Base-by-base conservation (phyloP, 2,329 filamentous ascomycete genomes). In the Acrodontium crateriforme region DNA sequence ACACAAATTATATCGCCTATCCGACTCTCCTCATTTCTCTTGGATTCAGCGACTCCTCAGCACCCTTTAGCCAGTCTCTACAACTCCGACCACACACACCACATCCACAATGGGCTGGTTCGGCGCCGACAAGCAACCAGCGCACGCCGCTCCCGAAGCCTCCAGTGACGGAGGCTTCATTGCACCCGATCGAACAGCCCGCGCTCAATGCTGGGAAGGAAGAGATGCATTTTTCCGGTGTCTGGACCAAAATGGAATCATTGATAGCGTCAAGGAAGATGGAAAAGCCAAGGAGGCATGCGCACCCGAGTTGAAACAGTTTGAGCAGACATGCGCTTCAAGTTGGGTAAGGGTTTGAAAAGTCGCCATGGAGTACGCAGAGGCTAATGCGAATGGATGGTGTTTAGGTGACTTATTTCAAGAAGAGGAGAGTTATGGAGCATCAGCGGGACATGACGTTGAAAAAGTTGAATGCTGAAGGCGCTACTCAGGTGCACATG, bases 351-450 rank as follows among this genome's bases (percentile, higher is more conserved):
- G 77, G 14, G 7, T 16, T 18, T 17, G 9, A 18, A 14, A 23
- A 23, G n/a, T 18, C 18, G 15, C 9, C 10, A 27, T 27, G 15
- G 16, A 9, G 25, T 5, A 9, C 8, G 25, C 7, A 12, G 7
- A 11, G 5, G 20, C 20, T 14, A 17, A 29, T 16, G 24, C 5
- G n/a, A n/a, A n/a, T n/a, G n/a, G n/a, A n/a, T n/a, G n/a, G 24
- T n/a, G 14, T 42, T 29, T 44, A 89, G 82, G 80, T 94, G 36
- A 83, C 84, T 58, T 95, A 98, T 58, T 98, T 98, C 60, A 94
- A 95, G 65, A 85, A 94, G 58, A 79, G 84, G 60, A 69, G 89
- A 46, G 82, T 95, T 18, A 87, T 91, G 59, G 89, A 98, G 44
- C 69, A 80, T 49, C 80, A 92, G 45, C 83, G 87, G 57, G 77